phyloP scores from a whole-genome alignment of 305 asterid genomes.

The Coffea humblotiana region DNA sequence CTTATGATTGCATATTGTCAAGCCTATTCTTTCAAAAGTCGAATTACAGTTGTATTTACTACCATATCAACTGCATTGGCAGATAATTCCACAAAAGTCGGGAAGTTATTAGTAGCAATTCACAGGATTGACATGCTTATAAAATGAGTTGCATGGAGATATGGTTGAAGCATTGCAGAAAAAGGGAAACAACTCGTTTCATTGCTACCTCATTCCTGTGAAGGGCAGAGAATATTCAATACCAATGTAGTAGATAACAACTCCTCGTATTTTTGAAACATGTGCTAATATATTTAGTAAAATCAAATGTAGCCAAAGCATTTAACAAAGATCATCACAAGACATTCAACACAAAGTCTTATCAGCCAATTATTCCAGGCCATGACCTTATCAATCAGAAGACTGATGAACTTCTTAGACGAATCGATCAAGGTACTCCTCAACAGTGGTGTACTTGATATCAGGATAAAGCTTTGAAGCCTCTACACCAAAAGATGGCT shows the following conservation, averaged over 20 bases:
- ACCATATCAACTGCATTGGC: too few relatives aligned
- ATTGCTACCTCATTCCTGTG: background rate
- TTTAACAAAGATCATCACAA: background rate
- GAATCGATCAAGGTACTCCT: slow-evolving; percentile 49
- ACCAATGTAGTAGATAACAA: too few relatives aligned
- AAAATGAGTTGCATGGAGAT: background rate
- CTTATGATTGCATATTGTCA: background rate
- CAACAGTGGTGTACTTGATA: slow-evolving; percentile 66
- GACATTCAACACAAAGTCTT: background rate
- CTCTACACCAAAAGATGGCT: slow-evolving; percentile 66
- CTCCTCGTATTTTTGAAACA: too few relatives aligned
- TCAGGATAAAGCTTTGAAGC: slow-evolving; percentile 79
- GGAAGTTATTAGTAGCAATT: too few relatives aligned
- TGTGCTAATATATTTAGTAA: too few relatives aligned
- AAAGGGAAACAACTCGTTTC: background rate
- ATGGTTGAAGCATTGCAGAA: background rate
- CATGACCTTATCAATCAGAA: background rate
- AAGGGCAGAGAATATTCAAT: background rate
- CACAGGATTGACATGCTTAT: too few relatives aligned
- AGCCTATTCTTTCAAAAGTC: too few relatives aligned
- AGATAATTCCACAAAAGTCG: too few relatives aligned
- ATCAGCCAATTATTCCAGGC: background rate
- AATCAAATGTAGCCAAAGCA: too few relatives aligned
- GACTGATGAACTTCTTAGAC: slow-evolving; percentile 31
- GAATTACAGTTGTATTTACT: too few relatives aligned